Evolutionary conservation across 495 filamentous ascomycete species (phyloP), one percentile per base, ranked within the genome.

Genomic region (Hyaloscypha finlandica): DNA sequence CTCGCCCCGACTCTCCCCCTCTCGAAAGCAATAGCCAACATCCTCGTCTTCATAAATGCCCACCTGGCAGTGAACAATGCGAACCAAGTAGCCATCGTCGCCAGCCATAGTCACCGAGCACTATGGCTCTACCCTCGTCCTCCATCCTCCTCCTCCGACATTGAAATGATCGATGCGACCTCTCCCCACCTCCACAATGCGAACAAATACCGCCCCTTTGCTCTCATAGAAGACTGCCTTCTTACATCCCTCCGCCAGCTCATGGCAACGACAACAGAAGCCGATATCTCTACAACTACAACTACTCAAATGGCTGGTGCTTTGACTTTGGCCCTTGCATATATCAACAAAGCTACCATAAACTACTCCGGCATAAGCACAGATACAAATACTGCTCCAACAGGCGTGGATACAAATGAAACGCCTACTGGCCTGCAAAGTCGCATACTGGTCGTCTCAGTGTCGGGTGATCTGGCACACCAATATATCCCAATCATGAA

Each of bases 401-500:
- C 79, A n/a, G 76, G 72, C 42, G 63, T 76, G 12, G 68, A 78
- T 22, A 66, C 64, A 53, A 66, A 67, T 67, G 75, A 72, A 52
- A 73, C 70, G 25, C 74, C 78, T 31, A 75, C 83, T 63, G 77
- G 83, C 54, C 77, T 96, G 11, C 87, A 91, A 72, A 88, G 90
- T n/a, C 90, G 96, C 51, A 96, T 98, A 72, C 76, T 99, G 61
- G 86, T 92, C 12, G 78, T 96, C 48, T 92, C 89, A 57, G 92
- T 93, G 35, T 92, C 91, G 30, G 90, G 90, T 67, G 90, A 92
- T 78, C 84, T 93, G 5, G 89, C 94, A 0, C 85, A 89, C 35
- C 94, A 97, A 75, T 99, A 99, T 79, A 97, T 98, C 64, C 91
- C 94, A 2, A 90, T 97, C 57, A 99, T 98, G 94, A 99, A 98